Base-by-base conservation (phyloP, 352 stramenopile species). In the Globisporangium middletonii region DNA sequence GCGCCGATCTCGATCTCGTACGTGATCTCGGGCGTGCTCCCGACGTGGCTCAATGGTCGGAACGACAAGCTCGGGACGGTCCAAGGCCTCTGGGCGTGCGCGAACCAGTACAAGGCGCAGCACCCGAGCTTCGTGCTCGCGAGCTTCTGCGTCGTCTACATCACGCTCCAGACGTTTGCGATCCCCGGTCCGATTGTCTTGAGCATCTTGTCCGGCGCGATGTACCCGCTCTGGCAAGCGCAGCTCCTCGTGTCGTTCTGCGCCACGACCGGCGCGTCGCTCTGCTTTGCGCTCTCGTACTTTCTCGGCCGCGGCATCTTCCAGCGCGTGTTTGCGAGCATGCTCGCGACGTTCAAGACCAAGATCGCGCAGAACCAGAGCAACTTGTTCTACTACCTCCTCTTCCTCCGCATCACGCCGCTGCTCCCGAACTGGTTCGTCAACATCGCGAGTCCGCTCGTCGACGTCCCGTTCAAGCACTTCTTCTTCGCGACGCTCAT, bases 391-490 rank as follows among this genome's bases (percentile, higher is more conserved):
- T 96, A 92, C 69, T 96, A 96, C 64, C 57, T 96, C 60, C 67
- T 96, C n/a, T 96, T 96, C 60, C 70, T 96, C 44, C 76, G 86
- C 23, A 88, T 96, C 61, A 96, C 86, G 27, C 86, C 86, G 26
- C 53, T 96, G 43, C 60, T 96, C 54, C 86, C 86, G 16, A 96
- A 96, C 68, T 96, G 86, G 86, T 94, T 94, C 52, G 83, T 96
- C 58, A 96, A 96, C 60, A 89, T 96, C 42, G 84, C 84, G 28
- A 92, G 79, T 38, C 86, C 86, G 38, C 69, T 96, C 0, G 86
- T 96, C 0, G 83, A 79, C 45, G 83, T 96, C 45, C 73, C 80
- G 50, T 91, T 94, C 67, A 83, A 83, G 59, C 85, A 90, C 49
- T 96, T 96, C 52, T 89, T 91, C 64, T 55, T 89, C 38, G 86